Evolutionary conservation across 257 asterid species (phyloP), one percentile per base, ranked within the genome.

Genomic region (Nicotiana noctiflora): DNA sequence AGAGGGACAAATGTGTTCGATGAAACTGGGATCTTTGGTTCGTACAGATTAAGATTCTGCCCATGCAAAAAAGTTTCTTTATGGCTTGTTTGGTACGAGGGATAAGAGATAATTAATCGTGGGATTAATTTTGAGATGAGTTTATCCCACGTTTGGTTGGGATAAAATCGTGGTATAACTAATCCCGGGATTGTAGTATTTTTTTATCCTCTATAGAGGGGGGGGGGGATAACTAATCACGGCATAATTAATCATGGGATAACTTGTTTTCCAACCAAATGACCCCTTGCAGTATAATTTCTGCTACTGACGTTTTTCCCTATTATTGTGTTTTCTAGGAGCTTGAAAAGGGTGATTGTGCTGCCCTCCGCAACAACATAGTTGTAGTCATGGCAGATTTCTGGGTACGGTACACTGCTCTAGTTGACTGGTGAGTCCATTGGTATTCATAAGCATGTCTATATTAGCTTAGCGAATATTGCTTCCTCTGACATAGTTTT

Each of bases 371-470:
- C 44, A 95, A 92, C 81, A 93, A 95, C 87, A 92, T 93, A 32
- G 90, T 95, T 77, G 97, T 88, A 56, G 88, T 88, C 89, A 95
- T 95, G 97, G 90, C 97, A 55, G 99, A 95, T 89, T 95, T 93
- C 82, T 95, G 99, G 77, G 98, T 95, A 53, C 97, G 97, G 1
- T 93, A 95, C 83, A 95, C 98, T 83, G 97, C 98, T 84, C 85
- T 93, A 85, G 92, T 93, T 74, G 99, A 95, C 83, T 92, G 99
- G 99, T 95, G 88, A 87, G 90, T 68, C 60, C 80, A 40, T 77
- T 75, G 17, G 49, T 46, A 74, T 51, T 49, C 40, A 31, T 79
- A 29, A 74, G 61, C 61, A 49, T 49, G 60, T 46, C 60, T 72
- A 14, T 14, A 49, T 32, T 15, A 49, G 78, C 14, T 49, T 49